A percentile compares a stretch with the other conserved stretches of the same genome.
phyloP scores from a whole-genome alignment of 176 grass and related monocot species.

The Phoenix roebelenii region DNA sequence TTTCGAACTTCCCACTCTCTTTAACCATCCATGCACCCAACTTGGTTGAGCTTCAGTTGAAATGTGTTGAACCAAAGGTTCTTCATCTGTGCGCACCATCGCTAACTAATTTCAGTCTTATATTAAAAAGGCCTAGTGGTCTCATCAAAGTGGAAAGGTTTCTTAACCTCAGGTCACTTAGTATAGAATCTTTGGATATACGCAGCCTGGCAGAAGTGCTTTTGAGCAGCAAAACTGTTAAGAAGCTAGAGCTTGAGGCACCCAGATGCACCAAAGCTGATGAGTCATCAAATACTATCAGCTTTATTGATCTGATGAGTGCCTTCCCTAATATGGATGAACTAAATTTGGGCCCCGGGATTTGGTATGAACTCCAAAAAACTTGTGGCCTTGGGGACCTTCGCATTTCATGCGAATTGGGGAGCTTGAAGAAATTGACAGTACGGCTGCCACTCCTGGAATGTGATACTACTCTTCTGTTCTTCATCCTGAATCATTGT shows the following conservation, averaged over 20 bases:
- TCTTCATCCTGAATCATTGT: conserved; percentile 26
- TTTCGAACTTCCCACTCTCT: conserved; percentile 43
- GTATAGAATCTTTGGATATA: conserved; percentile 18
- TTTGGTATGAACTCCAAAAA: conserved; percentile 31
- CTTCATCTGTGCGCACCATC: conserved; percentile 48
- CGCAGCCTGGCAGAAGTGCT: conserved; percentile 1
- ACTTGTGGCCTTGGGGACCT: conserved; percentile 2
- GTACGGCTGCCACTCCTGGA: conserved; percentile 25
- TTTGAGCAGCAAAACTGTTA: neutral
- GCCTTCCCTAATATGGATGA: conserved; percentile 35
- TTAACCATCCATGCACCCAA: conserved; percentile 36
- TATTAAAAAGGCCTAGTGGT: conserved; percentile 33
- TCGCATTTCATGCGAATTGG: conserved; percentile 10
- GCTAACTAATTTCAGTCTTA: conserved; percentile 42
- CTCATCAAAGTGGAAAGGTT: conserved; percentile 25
- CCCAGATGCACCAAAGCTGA: neutral
- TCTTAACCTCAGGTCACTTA: conserved; percentile 33
- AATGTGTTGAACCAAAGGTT: conserved; percentile 45
- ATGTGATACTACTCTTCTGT: conserved; percentile 1
- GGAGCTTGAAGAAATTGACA: conserved; percentile 45
- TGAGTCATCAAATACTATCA: conserved; percentile 28
- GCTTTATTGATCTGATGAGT: conserved; percentile 21
- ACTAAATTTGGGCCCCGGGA: conserved; percentile 38
- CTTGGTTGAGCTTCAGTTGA: conserved; percentile 56
- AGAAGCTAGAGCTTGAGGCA: conserved; percentile 1